These are phyloP conservation scores for Alternaria arborescens DNA, from an alignment of 2,329 filamentous ascomycete genomes.

Conservation along the genomic window DNA sequence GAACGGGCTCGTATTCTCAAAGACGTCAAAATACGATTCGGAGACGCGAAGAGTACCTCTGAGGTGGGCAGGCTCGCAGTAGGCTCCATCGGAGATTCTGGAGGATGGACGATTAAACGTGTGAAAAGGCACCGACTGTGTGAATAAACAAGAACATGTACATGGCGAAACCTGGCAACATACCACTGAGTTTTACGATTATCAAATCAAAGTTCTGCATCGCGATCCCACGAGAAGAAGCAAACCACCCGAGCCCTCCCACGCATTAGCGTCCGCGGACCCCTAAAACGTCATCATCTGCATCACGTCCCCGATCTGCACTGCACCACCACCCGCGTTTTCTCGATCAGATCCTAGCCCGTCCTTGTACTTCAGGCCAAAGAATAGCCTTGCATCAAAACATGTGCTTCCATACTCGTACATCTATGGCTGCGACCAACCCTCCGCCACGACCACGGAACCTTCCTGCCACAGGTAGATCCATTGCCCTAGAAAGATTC, in stretches of 20 bases:
- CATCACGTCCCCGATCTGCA: background rate
- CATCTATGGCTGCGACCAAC: background rate
- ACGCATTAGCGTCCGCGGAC: background rate
- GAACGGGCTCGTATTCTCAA: no score
- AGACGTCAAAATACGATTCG: no score
- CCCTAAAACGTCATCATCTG: background rate
- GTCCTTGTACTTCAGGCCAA: background rate
- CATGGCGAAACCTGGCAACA: no score
- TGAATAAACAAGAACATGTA: no score
- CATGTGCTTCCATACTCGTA: background rate
- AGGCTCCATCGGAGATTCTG: no score
- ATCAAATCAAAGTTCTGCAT: no score
- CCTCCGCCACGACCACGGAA: background rate
- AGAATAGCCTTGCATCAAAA: background rate
- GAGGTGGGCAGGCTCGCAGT: no score
- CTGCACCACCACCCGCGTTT: background rate
- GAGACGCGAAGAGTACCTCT: no score
- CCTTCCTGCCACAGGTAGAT: background rate
- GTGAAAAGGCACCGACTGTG: no score
- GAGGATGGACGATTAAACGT: no score
- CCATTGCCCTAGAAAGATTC: background rate
- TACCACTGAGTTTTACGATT: accelerated
- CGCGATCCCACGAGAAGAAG: no score
- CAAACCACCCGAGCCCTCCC: background rate
- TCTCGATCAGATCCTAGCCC: background rate